A percentile compares a stretch with the other conserved stretches of the same genome.
Conservation (phyloP, 345 rosid genomes). For the Eucalyptus shirleyi region DNA sequence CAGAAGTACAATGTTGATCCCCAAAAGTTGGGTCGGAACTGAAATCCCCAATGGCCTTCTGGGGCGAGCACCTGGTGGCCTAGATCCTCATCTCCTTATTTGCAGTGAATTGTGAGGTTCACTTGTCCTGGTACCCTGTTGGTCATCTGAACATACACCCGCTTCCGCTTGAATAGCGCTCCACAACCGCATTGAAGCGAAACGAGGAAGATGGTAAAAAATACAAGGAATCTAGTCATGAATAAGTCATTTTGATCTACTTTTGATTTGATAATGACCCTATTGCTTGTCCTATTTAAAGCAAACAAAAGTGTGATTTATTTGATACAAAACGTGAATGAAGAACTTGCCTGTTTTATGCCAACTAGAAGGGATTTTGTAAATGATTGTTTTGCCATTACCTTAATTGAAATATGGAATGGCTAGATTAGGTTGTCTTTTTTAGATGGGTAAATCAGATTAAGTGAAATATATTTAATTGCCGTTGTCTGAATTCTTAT, state of each 20-base stretch:
- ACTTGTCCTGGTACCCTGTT: not conserved
- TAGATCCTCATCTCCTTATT: not conserved
- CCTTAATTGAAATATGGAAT: not conserved
- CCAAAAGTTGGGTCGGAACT: not conserved
- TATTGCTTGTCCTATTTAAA: not conserved
- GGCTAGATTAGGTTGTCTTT: not conserved
- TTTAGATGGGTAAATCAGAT: not conserved
- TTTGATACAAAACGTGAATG: not conserved
- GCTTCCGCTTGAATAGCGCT: not conserved
- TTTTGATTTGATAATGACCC: not conserved
- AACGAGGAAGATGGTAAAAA: not conserved
- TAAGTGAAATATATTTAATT: not conserved
- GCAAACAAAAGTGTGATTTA: not conserved
- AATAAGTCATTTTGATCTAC: not conserved
- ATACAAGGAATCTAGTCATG: not conserved
- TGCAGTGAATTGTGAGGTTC: not conserved
- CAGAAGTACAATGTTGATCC: not conserved
- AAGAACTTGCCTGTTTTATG: not conserved
- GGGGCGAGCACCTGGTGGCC: not conserved
- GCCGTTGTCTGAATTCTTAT: not conserved
- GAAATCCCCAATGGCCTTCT: not conserved
- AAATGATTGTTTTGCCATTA: not conserved
- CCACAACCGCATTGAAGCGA: not conserved
- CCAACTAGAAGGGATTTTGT: not conserved
- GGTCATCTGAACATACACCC: not conserved